Evolutionary conservation across 116 monocot genomes (phyloP).

Genomic region (Dioscorea cayenensis): DNA sequence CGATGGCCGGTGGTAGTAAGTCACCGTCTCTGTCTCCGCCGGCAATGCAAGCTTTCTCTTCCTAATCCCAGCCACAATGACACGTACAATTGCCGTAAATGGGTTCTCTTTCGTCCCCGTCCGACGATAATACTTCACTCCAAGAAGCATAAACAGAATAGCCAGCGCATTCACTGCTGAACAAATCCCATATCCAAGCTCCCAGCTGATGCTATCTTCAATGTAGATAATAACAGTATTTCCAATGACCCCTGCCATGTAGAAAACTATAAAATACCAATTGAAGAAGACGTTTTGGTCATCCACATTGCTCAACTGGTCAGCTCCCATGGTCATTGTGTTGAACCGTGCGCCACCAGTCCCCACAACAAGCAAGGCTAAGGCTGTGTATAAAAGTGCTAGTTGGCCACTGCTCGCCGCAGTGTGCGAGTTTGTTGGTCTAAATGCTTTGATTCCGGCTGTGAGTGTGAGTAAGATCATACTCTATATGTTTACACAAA

Average conservation of each 20-base stretch:
- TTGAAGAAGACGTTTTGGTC: constrained; percentile 49
- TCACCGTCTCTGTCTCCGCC: background rate
- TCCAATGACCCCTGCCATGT: constrained; percentile 14
- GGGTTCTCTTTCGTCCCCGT: constrained; percentile 25
- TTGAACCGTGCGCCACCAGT: constrained; percentile 34
- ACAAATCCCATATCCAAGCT: constrained; percentile 35
- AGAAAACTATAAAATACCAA: constrained; percentile 35
- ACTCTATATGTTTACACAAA: constrained; percentile 11
- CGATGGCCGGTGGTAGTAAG: constrained; percentile 5
- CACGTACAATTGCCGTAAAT: constrained; percentile 23
- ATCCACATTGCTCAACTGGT: constrained; percentile 23
- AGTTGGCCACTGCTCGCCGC: constrained; percentile 7
- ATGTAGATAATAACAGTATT: constrained; percentile 38
- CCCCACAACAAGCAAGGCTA: constrained; percentile 25
- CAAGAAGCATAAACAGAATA: constrained; percentile 16
- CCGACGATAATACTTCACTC: constrained; percentile 16
- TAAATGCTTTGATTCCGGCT: constrained; percentile 18
- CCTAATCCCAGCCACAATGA: constrained; percentile 26
- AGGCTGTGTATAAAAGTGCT: constrained; percentile 18
- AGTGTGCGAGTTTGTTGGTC: constrained; percentile 10
- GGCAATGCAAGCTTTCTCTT: constrained; percentile 19
- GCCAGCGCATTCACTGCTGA: background rate
- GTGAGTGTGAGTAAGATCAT: constrained; percentile 33
- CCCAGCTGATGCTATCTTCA: constrained; percentile 44
- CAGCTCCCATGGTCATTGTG: constrained; percentile 33